Conservation (phyloP, 805 yeast genomes). For the Wickerhamiella dianesei region DNA sequence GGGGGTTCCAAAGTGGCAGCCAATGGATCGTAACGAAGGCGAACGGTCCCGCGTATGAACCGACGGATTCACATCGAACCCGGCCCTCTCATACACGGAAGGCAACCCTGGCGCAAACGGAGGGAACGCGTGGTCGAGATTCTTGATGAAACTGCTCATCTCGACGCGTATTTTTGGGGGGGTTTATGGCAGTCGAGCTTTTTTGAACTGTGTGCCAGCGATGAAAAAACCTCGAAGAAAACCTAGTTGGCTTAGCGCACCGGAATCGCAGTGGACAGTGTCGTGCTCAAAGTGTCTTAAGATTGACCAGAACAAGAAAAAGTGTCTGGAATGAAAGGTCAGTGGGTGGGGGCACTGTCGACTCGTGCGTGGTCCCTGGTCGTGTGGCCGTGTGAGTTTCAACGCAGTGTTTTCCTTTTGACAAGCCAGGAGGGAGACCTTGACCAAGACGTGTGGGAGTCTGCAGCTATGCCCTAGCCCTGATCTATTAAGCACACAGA, state of each 20-base stretch:
- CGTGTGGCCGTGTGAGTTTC: neutral
- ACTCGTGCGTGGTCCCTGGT: neutral
- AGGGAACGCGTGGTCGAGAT: conserved; percentile 29
- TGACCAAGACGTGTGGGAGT: neutral
- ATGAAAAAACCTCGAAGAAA: neutral
- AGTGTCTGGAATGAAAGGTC: no score
- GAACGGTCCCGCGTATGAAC: conserved; percentile 5
- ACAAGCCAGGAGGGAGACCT: neutral
- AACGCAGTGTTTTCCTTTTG: neutral
- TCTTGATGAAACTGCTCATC: conserved; percentile 6
- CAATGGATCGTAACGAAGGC: neutral
- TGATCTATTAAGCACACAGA: no score
- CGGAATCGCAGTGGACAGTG: no score
- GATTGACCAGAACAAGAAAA: no score
- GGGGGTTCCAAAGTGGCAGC: neutral
- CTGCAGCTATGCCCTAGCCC: neutral
- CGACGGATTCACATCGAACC: conserved; percentile 26
- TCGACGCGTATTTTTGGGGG: neutral
- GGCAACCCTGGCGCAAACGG: conserved; percentile 27
- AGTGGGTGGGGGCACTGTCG: neutral
- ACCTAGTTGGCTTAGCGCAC: no score
- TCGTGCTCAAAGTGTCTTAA: no score
- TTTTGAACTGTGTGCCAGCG: neutral
- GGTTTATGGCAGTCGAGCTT: neutral
- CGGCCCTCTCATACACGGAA: conserved; percentile 31